These are phyloP conservation scores for Waltergamsia citrina DNA, from an alignment of 2,329 filamentous ascomycete genomes.

Conservation along the genomic window DNA sequence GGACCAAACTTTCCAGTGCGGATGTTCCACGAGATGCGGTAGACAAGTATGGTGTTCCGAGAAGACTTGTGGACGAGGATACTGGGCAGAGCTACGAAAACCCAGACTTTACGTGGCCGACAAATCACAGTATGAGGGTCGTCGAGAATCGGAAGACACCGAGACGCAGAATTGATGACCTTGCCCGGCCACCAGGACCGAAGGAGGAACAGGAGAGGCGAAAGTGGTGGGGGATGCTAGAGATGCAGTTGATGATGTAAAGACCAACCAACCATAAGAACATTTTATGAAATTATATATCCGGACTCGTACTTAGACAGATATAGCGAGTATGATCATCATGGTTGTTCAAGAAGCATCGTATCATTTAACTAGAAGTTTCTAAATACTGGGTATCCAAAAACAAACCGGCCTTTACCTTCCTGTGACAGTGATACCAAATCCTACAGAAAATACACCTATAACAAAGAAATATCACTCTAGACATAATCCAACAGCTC, in stretches of 20 bases:
- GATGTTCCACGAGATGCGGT: background rate
- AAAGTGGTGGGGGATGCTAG: background rate
- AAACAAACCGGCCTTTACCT: too few species aligned
- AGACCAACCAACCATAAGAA: too few species aligned
- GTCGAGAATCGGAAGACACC: constrained; percentile 15
- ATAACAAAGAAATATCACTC: too few species aligned
- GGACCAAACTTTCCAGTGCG: background rate
- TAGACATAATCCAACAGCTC: too few species aligned
- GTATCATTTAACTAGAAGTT: too few species aligned
- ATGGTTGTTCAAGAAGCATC: too few species aligned
- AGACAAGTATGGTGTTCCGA: background rate
- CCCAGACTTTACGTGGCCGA: constrained; percentile 15
- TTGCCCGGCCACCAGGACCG: background rate
- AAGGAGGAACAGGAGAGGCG: background rate
- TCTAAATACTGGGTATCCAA: too few species aligned
- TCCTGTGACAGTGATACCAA: too few species aligned
- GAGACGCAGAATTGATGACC: constrained; percentile 7
- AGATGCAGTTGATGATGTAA: constrained; percentile 2
- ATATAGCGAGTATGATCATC: too few species aligned
- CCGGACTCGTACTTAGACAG: too few species aligned
- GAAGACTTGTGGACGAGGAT: background rate
- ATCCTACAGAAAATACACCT: too few species aligned
- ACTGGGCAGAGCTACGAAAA: background rate
- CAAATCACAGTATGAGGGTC: constrained; percentile 10
- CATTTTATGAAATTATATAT: too few species aligned